Evolutionary conservation across 352 stramenopile species (phyloP).

Genomic region (Phytophthora vignae): DNA sequence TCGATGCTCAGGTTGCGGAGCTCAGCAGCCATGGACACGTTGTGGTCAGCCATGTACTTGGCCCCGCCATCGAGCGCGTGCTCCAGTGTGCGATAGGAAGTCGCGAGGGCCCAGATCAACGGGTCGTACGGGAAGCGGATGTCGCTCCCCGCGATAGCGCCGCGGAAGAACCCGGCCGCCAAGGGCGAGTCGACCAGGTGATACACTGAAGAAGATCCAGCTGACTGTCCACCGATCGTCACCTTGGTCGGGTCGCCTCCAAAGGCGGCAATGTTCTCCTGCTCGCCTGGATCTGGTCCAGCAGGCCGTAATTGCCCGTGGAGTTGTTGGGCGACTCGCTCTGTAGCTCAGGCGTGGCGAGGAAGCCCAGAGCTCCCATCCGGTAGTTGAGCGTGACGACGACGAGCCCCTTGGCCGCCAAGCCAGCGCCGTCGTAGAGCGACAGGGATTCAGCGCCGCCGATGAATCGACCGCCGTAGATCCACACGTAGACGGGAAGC

Average conservation of each 20-base stretch:
- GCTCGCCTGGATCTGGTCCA: constrained; percentile 2
- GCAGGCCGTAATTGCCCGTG: background rate
- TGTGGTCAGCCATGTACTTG: constrained; percentile 3
- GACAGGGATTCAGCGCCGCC: constrained; percentile 7
- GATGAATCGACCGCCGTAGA: constrained; percentile 19
- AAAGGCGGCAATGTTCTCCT: constrained; percentile 12
- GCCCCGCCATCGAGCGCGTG: background rate
- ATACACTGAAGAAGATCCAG: background rate
- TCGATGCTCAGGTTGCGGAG: constrained; percentile 14
- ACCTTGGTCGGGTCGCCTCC: constrained; percentile 13
- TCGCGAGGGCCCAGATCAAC: background rate
- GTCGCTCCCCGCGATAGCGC: background rate
- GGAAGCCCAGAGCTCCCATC: constrained; percentile 81
- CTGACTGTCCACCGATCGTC: constrained; percentile 6
- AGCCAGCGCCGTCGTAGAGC: constrained; percentile 14
- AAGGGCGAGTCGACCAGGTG: background rate
- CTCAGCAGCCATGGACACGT: constrained; percentile 19
- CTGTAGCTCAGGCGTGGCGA: constrained; percentile 36
- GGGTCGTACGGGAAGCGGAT: background rate
- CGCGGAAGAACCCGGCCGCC: background rate
- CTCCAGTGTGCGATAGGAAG: background rate
- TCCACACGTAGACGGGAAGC: constrained; percentile 22
- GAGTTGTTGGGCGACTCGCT: constrained; percentile 14
- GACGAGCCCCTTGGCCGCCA: constrained; percentile 55
- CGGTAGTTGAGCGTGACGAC: constrained; percentile 89